Evolutionary conservation across 257 asterid species (phyloP), one percentile per base, ranked within the genome.

Genomic region (Fraxinus anomala): DNA sequence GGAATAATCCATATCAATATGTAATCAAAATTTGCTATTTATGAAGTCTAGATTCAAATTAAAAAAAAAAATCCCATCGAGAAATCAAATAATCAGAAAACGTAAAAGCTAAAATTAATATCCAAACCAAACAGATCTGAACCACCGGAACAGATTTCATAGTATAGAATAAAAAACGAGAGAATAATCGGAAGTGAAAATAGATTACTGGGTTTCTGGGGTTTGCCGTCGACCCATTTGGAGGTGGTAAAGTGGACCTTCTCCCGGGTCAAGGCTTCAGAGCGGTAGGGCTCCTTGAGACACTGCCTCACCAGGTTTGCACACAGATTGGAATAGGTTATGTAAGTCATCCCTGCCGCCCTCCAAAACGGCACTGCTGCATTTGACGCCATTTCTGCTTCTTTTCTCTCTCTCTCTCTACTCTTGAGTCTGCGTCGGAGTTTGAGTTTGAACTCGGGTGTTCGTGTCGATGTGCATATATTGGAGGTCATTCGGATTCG

Each of bases 301-400:
- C 99, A 95, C 82, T 88, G 94, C 84, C 99, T 89, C 72, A 95
- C 96, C 86, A 95, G 44, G 73, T 83, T 91, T 1, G 98, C 98
- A 80, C 98, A 93, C 37, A 93, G 87, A 49, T 90, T 93, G 0
- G 98, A 86, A 84, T 95, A 91, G 14, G 97, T 91, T 76, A 93
- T 87, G 90, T 95, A 95, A 1, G 98, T 92, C 97, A 93, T 93
- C 3, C 97, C 98, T 11, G 98, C 97, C 72, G 92, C 36, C 78
- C 97, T 92, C 99, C 97, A 91, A 44, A 94, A 94, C 68, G 94
- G 96, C 37, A 77, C 91, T 16, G 91, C 91, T 75, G 89, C 91
- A 82, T 73, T 86, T 47, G 94, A 83, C 78, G 96, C 85, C 94
- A 91, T 91, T 69, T 74, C 68, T 82, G 23, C 80, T 24, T 42